Evolutionary conservation across 352 stramenopile species (phyloP).

Genomic region (Blastocystis sp.): DNA sequence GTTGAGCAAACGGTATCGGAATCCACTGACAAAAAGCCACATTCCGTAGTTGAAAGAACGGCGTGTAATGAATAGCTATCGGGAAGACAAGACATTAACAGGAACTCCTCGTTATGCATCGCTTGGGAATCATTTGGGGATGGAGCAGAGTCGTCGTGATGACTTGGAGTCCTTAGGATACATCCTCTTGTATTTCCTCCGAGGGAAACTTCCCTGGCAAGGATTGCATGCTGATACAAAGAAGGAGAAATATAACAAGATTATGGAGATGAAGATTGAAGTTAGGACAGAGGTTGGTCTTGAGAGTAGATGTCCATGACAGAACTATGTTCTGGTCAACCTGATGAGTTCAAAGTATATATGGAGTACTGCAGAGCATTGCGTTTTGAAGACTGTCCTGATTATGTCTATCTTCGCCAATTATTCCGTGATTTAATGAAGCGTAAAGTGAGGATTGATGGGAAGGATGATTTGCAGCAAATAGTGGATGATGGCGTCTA

Average conservation of each 20-base stretch:
- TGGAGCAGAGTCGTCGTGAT: conserved; percentile 86
- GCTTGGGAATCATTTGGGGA: conserved; percentile 91
- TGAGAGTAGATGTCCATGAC: conserved; percentile 70
- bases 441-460: conserved; percentile 41
- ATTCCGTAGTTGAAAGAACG: conserved; percentile 75
- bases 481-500: conserved; percentile 51
- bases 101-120: conserved; percentile 86
- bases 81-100: conserved; percentile 89
- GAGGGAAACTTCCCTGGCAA: conserved; percentile 87
- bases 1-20: conserved; percentile 87
- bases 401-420: conserved; percentile 85
- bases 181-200: conserved; percentile 89
- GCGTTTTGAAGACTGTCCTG: conserved; percentile 89
- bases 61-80: conserved; percentile 77
- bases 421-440: conserved; percentile 76
- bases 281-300: not conserved
- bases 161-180: conserved; percentile 89
- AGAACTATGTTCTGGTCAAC: conserved; percentile 72
- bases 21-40: conserved; percentile 86
- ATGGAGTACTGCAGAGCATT: conserved; percentile 83
- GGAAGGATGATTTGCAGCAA: conserved; percentile 19
- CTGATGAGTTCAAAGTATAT: conserved; percentile 74
- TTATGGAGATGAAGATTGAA: conserved; percentile 88
- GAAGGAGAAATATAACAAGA: conserved; percentile 91
- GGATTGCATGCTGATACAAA: conserved; percentile 90